Base-by-base conservation (phyloP, 2,329 filamentous ascomycete species). In the Pyrenochaeta sp. region DNA sequence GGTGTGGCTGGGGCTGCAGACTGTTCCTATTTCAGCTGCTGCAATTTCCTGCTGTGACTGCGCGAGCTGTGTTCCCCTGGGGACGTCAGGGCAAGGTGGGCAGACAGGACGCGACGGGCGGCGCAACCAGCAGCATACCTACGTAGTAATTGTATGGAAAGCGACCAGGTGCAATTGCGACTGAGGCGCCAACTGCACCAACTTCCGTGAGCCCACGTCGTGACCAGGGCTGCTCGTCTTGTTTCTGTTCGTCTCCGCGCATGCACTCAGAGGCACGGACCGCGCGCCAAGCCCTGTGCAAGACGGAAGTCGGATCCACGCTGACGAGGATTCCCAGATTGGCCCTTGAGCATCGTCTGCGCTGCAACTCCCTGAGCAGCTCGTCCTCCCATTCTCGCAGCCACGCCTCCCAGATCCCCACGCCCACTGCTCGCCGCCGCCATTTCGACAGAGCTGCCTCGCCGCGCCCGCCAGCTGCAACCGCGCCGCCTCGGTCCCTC, bases 351-450 rank as follows among this genome's bases (percentile, higher is more conserved):
- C 43, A 37, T 37, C 31, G 22, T 32, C 44, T 35, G 35, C 31
- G 31, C 47, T 41, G 26, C 43, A 29, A 40, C 47, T 51, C 39
- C 47, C 45, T 32, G 46, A 44, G 37, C 31, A 41, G 36, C 35
- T 18, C 19, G 24, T 40, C 34, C 51, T 44, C 50, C 41, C 52
- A 55, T 55, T 55, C 52, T 53, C 53, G 52, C 46, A 27, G 35
- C 41, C 23, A 39, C 41, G 32, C 7, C 39, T 29, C 38, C 38
- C n/a, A n/a, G n/a, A 27, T 48, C 38, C 30, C 20, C 38, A 35
- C 22, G 42, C 14, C 22, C 35, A 24, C n/a, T n/a, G n/a, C n/a
- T n/a, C n/a, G n/a, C n/a, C n/a, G n/a, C n/a, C 22, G 24, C 21
- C 38, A 38, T 35, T 20, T 17, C 21, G 39, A 20, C 24, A 21